Conservation (phyloP, 2,329 filamentous ascomycete species). For the Ascochyta fabae region DNA sequence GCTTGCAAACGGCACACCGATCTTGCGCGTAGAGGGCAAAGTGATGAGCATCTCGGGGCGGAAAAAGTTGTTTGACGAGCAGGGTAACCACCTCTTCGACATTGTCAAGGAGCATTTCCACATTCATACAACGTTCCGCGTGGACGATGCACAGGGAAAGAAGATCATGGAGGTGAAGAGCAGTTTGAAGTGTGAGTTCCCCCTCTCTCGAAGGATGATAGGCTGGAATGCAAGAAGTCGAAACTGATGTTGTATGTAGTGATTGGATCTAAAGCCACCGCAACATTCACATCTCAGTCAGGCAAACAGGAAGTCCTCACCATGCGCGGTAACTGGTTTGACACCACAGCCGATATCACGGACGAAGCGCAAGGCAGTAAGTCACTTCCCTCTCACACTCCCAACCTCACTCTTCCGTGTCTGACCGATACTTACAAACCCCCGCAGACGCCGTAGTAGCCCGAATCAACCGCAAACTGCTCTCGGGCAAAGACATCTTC, state of each 20-base stretch:
- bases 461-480: constrained; percentile 64
- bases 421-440: background rate
- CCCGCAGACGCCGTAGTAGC: constrained; percentile 58
- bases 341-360: constrained; percentile 64
- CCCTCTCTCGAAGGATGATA: too few relatives aligned
- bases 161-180: constrained; percentile 64
- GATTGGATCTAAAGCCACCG: constrained; percentile 61
- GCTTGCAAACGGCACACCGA: constrained; percentile 59
- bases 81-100: constrained; percentile 63
- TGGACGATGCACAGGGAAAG: constrained; percentile 54
- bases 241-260: constrained; percentile 39
- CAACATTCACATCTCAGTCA: constrained; percentile 55
- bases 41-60: constrained; percentile 59
- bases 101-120: constrained; percentile 61
- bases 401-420: background rate
- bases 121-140: constrained; percentile 60
- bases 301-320: constrained; percentile 40
- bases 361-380: constrained; percentile 52
- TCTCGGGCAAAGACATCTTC: constrained; percentile 64
- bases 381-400: constrained; percentile 3
- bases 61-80: constrained; percentile 63
- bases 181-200: constrained; percentile 58
- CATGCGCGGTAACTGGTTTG: constrained; percentile 68
- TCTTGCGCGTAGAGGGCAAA: constrained; percentile 65
- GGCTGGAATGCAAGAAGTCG: too few relatives aligned